These are phyloP conservation scores for Teunomyces lycoperdinae DNA, from an alignment of 805 yeast species.

Conservation along the genomic window DNA sequence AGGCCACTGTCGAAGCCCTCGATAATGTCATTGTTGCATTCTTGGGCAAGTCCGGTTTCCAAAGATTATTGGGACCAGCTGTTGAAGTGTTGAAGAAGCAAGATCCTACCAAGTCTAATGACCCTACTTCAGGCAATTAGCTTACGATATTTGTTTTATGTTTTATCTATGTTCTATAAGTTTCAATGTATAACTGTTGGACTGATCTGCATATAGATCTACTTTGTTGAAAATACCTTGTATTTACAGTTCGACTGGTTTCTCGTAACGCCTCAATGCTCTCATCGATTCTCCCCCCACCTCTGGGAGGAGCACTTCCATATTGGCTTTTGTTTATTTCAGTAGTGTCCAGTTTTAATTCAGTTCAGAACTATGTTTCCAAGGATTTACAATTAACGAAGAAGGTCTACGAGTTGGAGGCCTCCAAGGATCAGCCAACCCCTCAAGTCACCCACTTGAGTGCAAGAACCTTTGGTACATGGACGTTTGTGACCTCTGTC, in stretches of 20 bases:
- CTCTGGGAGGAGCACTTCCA: slow-evolving; percentile 32
- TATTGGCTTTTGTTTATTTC: slow-evolving; percentile 54
- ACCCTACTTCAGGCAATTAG: slow-evolving; percentile 2
- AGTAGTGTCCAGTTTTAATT: slow-evolving; percentile 87
- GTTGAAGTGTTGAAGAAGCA: slow-evolving; percentile 82
- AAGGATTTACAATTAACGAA: slow-evolving; percentile 68
- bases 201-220: background rate
- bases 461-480: slow-evolving; percentile 97
- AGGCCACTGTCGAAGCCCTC: slow-evolving; percentile 84
- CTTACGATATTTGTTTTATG: slow-evolving; percentile 3
- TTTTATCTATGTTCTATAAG: slow-evolving; percentile 1
- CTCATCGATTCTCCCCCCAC: slow-evolving; percentile 7
- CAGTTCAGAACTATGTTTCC: slow-evolving; percentile 77
- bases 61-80: slow-evolving; percentile 90
- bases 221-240: background rate
- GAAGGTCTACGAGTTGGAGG: slow-evolving; percentile 60
- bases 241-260: background rate
- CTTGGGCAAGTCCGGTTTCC: slow-evolving; percentile 87
- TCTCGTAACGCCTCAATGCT: background rate
- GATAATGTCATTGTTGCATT: slow-evolving; percentile 84
- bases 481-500: slow-evolving; percentile 87
- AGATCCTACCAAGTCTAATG: slow-evolving; percentile 60
- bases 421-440: slow-evolving; percentile 21
- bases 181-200: background rate
- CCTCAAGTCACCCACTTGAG: slow-evolving; percentile 51